Base-by-base conservation (phyloP, 768 basidiomycete genomes). In the Tricholoma flavovirens region DNA sequence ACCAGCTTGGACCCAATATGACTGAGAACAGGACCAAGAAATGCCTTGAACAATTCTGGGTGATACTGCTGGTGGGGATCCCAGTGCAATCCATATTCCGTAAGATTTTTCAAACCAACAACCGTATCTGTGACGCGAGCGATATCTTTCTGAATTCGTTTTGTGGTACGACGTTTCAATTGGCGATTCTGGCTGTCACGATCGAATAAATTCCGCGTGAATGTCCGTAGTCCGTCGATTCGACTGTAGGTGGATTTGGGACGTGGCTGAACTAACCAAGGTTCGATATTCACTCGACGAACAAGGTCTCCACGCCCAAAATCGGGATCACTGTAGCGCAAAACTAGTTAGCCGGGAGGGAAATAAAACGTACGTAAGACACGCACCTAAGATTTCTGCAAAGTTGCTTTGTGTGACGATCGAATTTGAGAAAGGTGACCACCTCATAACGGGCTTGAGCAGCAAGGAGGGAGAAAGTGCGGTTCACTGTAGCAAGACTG, bases 11-110 rank as follows among this genome's bases (percentile, higher is more conserved):
- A 15, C n/a, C 66, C 66, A 62, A 77, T 72, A 24, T 45, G 49
- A 2, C 61, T 58, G 40, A 79, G 64, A n/a, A 74, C 58, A 1
- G 73, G 72, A 0, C 67, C 52, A 24, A 78, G 62, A 32, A 79
- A 73, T 3, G 71, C 73, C 22, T 63, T 54, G 58, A 74, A 74
- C 24, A 77, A 66, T 46, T 74, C 69, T 5, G 65, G 64, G 46
- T 77, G 75, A 54, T 72, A 72, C 0, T 57, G 61, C 4, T 54
- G 43, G 19, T 65, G 62, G 29, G 72, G 71, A 40, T 75, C 69
- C 73, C 77, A 79, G n/a, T 66, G 66, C 21, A 81, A 64, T 12
- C 60, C 62, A 62, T 76, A 79, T 50, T 71, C 71, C 26, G 68
- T 57, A 10, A 78, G 63, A 8, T 71, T 62, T 10, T 56, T 59